Evolutionary conservation across 768 basidiomycete species (phyloP).

Genomic region (Xanthoconium purpureum): DNA sequence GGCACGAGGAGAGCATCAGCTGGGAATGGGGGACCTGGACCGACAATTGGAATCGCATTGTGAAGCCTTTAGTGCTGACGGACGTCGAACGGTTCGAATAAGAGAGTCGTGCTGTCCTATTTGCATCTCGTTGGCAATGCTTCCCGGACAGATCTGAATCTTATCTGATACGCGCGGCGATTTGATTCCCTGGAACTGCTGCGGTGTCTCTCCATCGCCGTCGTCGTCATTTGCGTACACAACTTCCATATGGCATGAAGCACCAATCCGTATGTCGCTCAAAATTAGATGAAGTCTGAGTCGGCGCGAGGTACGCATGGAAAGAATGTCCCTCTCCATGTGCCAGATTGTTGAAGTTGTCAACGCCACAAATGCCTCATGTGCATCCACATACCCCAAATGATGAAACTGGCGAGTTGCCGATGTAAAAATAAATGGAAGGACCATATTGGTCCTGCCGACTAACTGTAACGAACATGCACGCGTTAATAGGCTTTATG

Average conservation of each 20-base stretch:
- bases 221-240: neutral
- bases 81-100: constrained; percentile 28
- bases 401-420: neutral
- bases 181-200: neutral
- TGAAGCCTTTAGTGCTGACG: constrained; percentile 54
- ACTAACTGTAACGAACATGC: constrained; percentile 15
- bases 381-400: too few species aligned
- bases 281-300: too few species aligned
- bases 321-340: too few species aligned
- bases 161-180: constrained; percentile 1
- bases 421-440: neutral
- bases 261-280: too few species aligned
- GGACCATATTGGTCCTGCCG: neutral
- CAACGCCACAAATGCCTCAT: too few species aligned
- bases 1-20: constrained; percentile 23
- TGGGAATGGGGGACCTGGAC: constrained; percentile 78
- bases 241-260: too few species aligned
- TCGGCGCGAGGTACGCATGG: too few species aligned
- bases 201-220: neutral
- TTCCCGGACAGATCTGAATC: neutral
- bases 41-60: constrained; percentile 74
- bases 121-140: neutral
- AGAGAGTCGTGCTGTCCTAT: neutral
- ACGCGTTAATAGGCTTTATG: neutral
- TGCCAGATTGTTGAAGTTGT: too few species aligned